Conservation (phyloP, 2,329 filamentous ascomycete genomes). For the Monosporascus ibericus region DNA sequence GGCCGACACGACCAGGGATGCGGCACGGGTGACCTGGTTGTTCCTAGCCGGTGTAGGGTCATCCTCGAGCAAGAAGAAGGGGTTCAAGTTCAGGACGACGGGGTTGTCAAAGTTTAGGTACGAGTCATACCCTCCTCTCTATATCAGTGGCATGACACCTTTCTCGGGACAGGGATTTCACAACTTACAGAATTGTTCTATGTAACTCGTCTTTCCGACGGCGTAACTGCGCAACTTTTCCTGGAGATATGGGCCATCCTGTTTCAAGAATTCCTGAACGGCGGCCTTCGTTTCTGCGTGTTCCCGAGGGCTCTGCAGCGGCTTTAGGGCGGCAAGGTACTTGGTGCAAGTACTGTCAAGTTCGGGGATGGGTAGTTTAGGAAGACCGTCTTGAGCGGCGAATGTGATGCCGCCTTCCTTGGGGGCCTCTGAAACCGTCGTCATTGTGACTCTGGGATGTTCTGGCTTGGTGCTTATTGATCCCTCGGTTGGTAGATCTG, state of each 20-base stretch:
- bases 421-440: constrained; percentile 36
- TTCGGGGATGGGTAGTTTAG: constrained; percentile 89
- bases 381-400: constrained; percentile 78
- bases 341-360: constrained; percentile 71
- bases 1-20: constrained; percentile 84
- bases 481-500: constrained; percentile 21
- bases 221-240: constrained; percentile 89
- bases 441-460: constrained; percentile 23
- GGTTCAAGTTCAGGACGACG: constrained; percentile 94
- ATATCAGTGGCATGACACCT: not conserved
- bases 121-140: constrained; percentile 80
- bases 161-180: not conserved
- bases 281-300: constrained; percentile 76
- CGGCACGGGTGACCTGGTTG: constrained; percentile 91
- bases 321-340: constrained; percentile 73
- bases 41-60: constrained; percentile 94
- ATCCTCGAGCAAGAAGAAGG: constrained; percentile 95
- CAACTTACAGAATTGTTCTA: constrained; percentile 92
- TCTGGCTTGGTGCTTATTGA: constrained; percentile 24
- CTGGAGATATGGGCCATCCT: constrained; percentile 78
- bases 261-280: constrained; percentile 73
- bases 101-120: constrained; percentile 98
- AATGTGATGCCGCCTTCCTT: constrained; percentile 76
- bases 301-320: constrained; percentile 74
- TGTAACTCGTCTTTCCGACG: constrained; percentile 86